These are phyloP conservation scores for Suillus americanus DNA, from an alignment of 768 basidiomycete species.

Conservation along the genomic window DNA sequence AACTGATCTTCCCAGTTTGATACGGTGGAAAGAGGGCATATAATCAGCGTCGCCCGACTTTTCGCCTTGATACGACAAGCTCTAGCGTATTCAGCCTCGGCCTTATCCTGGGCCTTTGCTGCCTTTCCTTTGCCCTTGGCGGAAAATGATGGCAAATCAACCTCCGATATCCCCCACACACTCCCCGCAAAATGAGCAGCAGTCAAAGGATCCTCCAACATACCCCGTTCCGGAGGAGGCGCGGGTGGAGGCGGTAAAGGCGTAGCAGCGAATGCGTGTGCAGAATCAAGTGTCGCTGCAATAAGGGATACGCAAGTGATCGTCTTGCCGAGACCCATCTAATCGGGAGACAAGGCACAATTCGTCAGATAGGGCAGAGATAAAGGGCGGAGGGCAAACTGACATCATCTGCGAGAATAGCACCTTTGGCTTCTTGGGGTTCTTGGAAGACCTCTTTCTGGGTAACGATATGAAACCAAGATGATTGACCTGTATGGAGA, in stretches of 20 bases:
- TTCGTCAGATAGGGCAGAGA: constrained; percentile 15
- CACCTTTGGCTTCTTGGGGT: constrained; percentile 77
- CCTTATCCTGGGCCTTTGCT: constrained; percentile 65
- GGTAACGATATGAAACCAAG: constrained; percentile 86
- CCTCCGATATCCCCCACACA: constrained; percentile 84
- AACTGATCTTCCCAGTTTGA: constrained; percentile 99
- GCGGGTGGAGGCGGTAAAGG: constrained; percentile 48
- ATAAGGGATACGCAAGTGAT: constrained; percentile 94
- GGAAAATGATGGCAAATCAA: constrained; percentile 30
- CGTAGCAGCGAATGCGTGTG: constrained; percentile 60
- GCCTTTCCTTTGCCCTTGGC: constrained; percentile 67
- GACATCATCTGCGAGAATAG: constrained; percentile 97
- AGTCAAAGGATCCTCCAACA: constrained; percentile 34
- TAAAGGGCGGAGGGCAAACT: constrained; percentile 31
- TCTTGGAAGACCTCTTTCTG: constrained; percentile 67
- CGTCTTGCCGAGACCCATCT: constrained; percentile 99
- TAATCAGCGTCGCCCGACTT: constrained; percentile 90
- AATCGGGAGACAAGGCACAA: constrained; percentile 12
- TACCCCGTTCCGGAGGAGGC: constrained; percentile 38
- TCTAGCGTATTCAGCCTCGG: constrained; percentile 67
- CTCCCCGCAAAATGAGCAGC: constrained; percentile 69
- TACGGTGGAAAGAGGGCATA: constrained; percentile 95
- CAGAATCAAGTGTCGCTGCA: constrained; percentile 76
- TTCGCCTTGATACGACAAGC: constrained; percentile 76
- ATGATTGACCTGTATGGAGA: constrained; percentile 42